Percentiles rank a stretch among this genome's conserved stretches.
Evolutionary conservation across 2,329 filamentous ascomycete species (phyloP).

Genomic region (Fusarium sp.): DNA sequence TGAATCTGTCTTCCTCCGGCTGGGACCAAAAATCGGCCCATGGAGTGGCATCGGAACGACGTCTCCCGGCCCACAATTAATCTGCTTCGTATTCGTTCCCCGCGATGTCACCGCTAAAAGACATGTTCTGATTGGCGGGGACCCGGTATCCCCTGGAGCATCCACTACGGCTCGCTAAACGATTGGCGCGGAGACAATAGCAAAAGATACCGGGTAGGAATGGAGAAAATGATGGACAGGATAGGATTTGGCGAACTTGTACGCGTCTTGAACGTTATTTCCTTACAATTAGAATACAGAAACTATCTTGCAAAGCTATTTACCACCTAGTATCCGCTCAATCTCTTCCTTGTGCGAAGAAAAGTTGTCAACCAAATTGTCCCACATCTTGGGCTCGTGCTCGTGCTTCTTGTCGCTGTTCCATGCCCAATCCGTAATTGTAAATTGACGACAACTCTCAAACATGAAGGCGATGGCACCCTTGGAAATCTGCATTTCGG

Average conservation of each 20-base stretch:
- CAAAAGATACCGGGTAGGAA: not conserved
- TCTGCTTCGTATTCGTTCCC: not conserved
- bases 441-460: slow-evolving; percentile 39
- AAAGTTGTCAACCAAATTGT: slow-evolving; percentile 39
- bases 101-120: not conserved
- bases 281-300: not conserved
- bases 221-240: no score
- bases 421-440: slow-evolving; percentile 40
- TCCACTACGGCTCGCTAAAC: not conserved
- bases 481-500: slow-evolving; percentile 36
- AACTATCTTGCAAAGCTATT: not conserved
- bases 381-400: slow-evolving; percentile 42
- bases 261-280: not conserved
- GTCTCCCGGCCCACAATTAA: slow-evolving; percentile 29
- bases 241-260: not conserved
- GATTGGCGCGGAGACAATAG: not conserved
- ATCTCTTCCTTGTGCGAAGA: slow-evolving; percentile 36
- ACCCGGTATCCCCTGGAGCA: not conserved
- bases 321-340: slow-evolving; percentile 17
- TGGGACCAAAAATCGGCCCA: slow-evolving; percentile 24
- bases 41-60: slow-evolving; percentile 27
- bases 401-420: slow-evolving; percentile 41
- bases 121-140: not conserved
- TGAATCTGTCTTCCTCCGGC: not conserved
- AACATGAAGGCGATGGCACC: slow-evolving; percentile 41